These are phyloP conservation scores for Phyllosticta citrichinensis DNA, from an alignment of 2,329 filamentous ascomycete genomes.

Conservation along the genomic window DNA sequence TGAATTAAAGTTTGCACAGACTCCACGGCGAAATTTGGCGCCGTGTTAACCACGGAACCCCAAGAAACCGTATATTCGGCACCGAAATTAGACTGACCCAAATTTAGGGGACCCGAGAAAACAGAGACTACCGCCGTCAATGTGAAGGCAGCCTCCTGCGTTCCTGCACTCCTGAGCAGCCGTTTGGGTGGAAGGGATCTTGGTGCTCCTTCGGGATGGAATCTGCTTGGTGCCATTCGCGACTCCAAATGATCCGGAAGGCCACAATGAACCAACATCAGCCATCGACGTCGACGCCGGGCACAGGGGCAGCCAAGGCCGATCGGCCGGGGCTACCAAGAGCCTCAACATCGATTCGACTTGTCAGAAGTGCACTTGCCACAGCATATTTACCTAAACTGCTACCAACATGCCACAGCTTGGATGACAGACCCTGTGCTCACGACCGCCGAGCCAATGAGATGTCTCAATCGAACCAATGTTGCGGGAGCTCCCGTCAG, in stretches of 20 bases:
- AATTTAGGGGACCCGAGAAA: not conserved
- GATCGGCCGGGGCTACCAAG: not conserved
- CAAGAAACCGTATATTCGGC: not conserved
- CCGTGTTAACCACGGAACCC: not conserved
- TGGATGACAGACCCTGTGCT: not conserved
- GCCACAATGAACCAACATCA: not conserved
- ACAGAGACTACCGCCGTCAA: not conserved
- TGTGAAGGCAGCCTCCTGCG: not conserved
- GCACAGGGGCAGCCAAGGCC: not conserved
- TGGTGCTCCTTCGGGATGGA: not conserved
- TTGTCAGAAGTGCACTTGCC: not conserved
- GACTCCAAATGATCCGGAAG: not conserved
- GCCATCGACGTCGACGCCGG: not conserved
- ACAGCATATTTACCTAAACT: not conserved
- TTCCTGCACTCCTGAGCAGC: not conserved
- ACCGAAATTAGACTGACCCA: not conserved
- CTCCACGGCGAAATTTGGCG: not conserved
- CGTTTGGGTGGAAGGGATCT: not conserved
- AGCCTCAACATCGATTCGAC: not conserved
- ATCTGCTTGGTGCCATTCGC: not conserved
- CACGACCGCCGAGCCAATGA: not conserved
- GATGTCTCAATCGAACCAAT: not conserved
- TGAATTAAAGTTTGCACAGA: not conserved
- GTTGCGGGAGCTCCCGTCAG: not conserved
- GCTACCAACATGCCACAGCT: not conserved